Evolutionary conservation across 805 yeast genomes (phyloP), one percentile per base, ranked within the genome.

Genomic region (Lipomyces yamadae): DNA sequence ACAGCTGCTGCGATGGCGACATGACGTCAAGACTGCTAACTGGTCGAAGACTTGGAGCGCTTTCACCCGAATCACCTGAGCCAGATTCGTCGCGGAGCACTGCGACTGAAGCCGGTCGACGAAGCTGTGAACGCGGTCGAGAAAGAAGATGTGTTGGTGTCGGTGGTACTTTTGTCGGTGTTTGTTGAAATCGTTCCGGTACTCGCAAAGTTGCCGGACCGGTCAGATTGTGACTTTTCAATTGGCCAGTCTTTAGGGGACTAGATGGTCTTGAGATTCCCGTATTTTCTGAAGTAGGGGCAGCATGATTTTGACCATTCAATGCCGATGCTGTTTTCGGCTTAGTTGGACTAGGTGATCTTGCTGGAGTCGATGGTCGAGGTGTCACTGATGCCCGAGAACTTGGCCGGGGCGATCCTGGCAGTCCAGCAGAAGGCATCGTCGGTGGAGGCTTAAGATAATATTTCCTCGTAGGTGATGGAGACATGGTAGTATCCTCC

Each of bases 61-160:
- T 42, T 42, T 15, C 24, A 18, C 15, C 15, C 24, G 52, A 24
- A 18, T 3, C 5, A 2, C 34, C 3, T 35, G 50, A n/a, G 45
- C 13, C n/a, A 30, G 35, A 35, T 32, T 63, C 60, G 33, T 56
- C 53, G 29, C 58, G 60, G 29, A 61, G 48, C 7, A n/a, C 24
- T 3, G 50, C 33, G 10, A 52, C 8, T 2, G 68, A 60, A 7
- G 58, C 58, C 4, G 70, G 70, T 32, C 66, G 53, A 4, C 70
- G 61, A n/a, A 67, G n/a, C 8, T 64, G 66, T 8, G 70, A 67
- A 3, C 70, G 69, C 4, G 70, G 70, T 3, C 70, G 61, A 15
- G 70, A 67, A 2, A 35, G 30, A 18, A 67, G 52, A 56, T 65
- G 59, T n/a, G 62, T 57, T 11, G 68, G 62, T 24, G 54, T 30